phyloP scores from a whole-genome alignment of 2,329 filamentous ascomycete species.

The Polychaeton citri region DNA sequence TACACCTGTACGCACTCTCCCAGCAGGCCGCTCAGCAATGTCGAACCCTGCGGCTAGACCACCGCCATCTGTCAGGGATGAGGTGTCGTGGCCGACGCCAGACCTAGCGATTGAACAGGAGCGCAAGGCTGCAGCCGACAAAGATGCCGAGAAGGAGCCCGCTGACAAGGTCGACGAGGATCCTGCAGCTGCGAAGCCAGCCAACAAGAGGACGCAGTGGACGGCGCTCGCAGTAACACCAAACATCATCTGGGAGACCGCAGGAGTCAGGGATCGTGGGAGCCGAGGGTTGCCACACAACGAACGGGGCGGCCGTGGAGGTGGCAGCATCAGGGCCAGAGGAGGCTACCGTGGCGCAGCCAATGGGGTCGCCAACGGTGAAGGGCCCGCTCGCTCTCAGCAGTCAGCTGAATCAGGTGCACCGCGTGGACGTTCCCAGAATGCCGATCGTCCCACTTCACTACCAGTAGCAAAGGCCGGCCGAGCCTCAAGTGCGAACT shows the following conservation, averaged over 20 bases:
- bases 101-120: slow-evolving; percentile 65
- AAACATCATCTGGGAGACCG: slow-evolving; percentile 75
- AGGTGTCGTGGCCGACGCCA: slow-evolving; percentile 79
- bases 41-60: slow-evolving; percentile 5
- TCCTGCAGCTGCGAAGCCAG: slow-evolving; percentile 36
- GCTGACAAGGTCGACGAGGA: slow-evolving; percentile 54
- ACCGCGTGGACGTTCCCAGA: slow-evolving; percentile 9
- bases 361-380: slow-evolving; percentile 24
- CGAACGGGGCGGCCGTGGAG: slow-evolving; percentile 42
- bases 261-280: slow-evolving; percentile 30
- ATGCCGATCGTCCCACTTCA: slow-evolving; percentile 16
- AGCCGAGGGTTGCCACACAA: slow-evolving; percentile 25
- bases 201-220: slow-evolving; percentile 67
- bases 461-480: slow-evolving; percentile 12
- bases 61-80: slow-evolving; percentile 59
- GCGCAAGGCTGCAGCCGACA: slow-evolving; percentile 57
- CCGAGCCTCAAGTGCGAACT: slow-evolving; percentile 5
- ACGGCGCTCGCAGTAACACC: slow-evolving; percentile 70
- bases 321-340: slow-evolving; percentile 35
- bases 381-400: slow-evolving; percentile 16
- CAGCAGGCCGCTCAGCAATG: slow-evolving; percentile 1
- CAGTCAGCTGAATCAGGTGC: slow-evolving; percentile 6
- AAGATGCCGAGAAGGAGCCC: slow-evolving; percentile 52
- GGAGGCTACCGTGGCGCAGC: slow-evolving; percentile 26
- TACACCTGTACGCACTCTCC: background rate